Evolutionary conservation across 352 stramenopile genomes (phyloP), one percentile per base, ranked within the genome.

Genomic region (Phytophthora hybrid): DNA sequence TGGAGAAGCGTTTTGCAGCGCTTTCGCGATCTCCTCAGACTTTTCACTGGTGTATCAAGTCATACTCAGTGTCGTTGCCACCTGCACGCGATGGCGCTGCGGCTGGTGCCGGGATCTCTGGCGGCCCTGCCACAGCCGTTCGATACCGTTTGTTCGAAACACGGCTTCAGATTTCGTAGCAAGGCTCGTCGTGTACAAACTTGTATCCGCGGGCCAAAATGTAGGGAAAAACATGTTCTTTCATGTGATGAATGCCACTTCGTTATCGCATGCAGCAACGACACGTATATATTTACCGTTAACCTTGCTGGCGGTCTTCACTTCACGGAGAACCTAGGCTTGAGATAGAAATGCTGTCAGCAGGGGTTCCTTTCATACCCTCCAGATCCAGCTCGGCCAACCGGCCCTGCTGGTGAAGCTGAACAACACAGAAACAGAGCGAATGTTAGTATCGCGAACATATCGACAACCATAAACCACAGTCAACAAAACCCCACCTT

Each of bases 81-180:
- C 59, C 49, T 21, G 31, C 26, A 23, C 23, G 16, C 13, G 52
- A 46, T 23, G 58, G 32, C 13, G 54, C n/a, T 34, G 21, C 29
- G 18, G 14, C 61, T 63, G 34, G n/a, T 51, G 41, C 57, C 19
- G 59, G 29, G 10, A 13, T 21, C 6, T 51, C 58, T 60, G 19
- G 16, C 63, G 57, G 46, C 11, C 39, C 49, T 66, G 29, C 31
- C n/a, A 68, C 49, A 21, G 82, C 57, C 4, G 75, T 93, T 67
- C 86, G 88, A 51, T 93, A 88, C 69, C 85, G 83, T 2, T 69
- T 94, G 44, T 94, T 94, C 46, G 77, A 93, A 39, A 94, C 88
- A 21, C 26, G 86, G 39, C 66, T 94, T 51, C 73, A 83, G 53
- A 77, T 59, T 34, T 81, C 63, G 39, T 76, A 72, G 26, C 10